Conservation (phyloP, 768 basidiomycete species). For the Trametes meyenii region DNA sequence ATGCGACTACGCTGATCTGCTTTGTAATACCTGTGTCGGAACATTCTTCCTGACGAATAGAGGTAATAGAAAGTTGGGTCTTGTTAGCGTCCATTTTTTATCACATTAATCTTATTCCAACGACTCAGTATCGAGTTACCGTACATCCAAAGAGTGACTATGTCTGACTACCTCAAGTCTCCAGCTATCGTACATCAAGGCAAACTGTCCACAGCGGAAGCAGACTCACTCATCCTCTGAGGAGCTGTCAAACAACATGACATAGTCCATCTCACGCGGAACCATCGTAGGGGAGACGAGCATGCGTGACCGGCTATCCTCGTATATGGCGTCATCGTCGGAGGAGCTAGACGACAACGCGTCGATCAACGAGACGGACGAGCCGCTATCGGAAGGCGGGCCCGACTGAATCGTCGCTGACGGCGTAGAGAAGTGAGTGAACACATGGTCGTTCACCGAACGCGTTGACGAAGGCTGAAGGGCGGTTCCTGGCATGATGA, state of each 20-base stretch:
- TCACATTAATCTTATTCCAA: not conserved
- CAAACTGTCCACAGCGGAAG: not conserved
- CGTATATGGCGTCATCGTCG: constrained; percentile 58
- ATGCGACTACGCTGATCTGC: too few species aligned
- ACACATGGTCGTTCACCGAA: constrained; percentile 23
- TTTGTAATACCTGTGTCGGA: too few species aligned
- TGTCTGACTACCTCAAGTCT: not conserved
- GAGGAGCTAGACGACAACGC: constrained; percentile 48
- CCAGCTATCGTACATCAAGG: constrained; percentile 8
- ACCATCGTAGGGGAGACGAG: constrained; percentile 30
- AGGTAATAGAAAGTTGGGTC: too few species aligned
- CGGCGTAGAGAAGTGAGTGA: constrained; percentile 19
- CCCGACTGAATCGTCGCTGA: constrained; percentile 30
- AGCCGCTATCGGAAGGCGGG: constrained; percentile 37
- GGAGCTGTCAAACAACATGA: constrained; percentile 71
- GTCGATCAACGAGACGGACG: constrained; percentile 63
- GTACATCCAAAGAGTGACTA: not conserved
- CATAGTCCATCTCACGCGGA: constrained; percentile 56
- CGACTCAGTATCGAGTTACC: not conserved
- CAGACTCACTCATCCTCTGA: constrained; percentile 50
- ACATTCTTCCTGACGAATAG: too few species aligned
- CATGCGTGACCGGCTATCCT: constrained; percentile 53
- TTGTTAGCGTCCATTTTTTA: not conserved
- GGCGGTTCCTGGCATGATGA: constrained; percentile 62
- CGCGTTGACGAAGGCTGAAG: constrained; percentile 20